phyloP scores from a whole-genome alignment of 352 stramenopile genomes.

The Pythium dissotocum region DNA sequence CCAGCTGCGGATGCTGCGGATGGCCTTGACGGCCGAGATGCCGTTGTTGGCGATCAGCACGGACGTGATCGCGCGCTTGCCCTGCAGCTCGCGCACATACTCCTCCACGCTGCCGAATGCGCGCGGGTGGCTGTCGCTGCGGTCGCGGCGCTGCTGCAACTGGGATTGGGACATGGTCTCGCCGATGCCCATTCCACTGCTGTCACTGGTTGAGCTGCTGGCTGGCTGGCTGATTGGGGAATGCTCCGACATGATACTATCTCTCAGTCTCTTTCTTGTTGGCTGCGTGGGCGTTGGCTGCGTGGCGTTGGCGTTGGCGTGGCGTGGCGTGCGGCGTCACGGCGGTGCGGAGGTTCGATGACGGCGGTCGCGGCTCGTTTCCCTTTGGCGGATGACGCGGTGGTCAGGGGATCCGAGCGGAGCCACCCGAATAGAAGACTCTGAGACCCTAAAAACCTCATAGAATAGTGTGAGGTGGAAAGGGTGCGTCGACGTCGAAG shows the following conservation, averaged over 20 bases:
- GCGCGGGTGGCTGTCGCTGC: constrained; percentile 60
- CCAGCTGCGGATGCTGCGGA: constrained; percentile 98
- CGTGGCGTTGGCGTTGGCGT: neutral
- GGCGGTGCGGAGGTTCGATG: neutral
- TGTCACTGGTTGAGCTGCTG: neutral
- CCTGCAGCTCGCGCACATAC: constrained; percentile 92
- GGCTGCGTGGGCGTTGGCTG: neutral
- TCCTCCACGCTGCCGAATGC: constrained; percentile 90
- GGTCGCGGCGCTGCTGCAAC: constrained; percentile 30
- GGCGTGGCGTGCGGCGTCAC: neutral
- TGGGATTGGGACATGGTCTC: constrained; percentile 4
- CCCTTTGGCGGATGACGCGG: constrained; percentile 11
- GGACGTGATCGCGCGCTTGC: constrained; percentile 92
- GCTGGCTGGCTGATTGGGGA: constrained; percentile 24
- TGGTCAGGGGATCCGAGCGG: neutral
- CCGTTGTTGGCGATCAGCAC: constrained; percentile 99
- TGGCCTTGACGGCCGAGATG: constrained; percentile 99
- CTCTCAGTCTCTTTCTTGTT: neutral
- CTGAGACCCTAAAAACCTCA: constrained; percentile 18
- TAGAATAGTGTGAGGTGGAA: constrained; percentile 17
- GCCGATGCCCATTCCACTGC: constrained; percentile 3
- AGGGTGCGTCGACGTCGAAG: constrained; percentile 25
- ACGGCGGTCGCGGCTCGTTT: neutral
- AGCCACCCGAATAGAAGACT: constrained; percentile 12
- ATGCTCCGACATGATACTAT: constrained; percentile 15